These are phyloP conservation scores for Solanum sparsipilum DNA, from an alignment of 257 asterid genomes.

Conservation along the genomic window DNA sequence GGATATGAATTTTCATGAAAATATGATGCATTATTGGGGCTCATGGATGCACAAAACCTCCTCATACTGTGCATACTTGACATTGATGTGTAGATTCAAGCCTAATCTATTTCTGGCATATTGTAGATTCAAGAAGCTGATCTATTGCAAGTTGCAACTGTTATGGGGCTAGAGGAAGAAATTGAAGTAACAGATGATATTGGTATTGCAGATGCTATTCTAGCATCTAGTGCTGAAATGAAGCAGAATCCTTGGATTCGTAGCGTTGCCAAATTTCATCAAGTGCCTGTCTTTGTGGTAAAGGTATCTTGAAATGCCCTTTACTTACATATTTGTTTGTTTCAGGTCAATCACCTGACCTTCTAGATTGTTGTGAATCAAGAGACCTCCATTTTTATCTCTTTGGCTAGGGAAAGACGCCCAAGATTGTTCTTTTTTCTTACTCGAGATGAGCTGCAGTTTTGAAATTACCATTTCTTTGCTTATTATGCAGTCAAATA, in stretches of 20 bases:
- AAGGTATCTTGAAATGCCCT: slow-evolving; percentile 41
- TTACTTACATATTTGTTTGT: neutral
- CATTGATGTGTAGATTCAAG: neutral
- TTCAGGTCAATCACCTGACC: neutral
- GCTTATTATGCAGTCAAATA: slow-evolving; percentile 48
- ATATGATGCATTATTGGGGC: neutral
- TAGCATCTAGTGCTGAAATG: slow-evolving; percentile 67
- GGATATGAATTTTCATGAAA: neutral
- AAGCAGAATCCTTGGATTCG: slow-evolving; percentile 92
- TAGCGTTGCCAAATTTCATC: slow-evolving; percentile 82
- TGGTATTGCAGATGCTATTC: slow-evolving; percentile 74
- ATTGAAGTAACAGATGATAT: slow-evolving; percentile 69
- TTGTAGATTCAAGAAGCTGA: slow-evolving; percentile 88
- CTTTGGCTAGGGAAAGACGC: neutral
- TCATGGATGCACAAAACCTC: neutral
- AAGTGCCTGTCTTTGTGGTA: slow-evolving; percentile 72
- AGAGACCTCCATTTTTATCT: neutral
- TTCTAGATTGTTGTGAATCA: neutral
- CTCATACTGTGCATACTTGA: neutral
- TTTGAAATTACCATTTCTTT: neutral
- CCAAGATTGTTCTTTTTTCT: neutral
- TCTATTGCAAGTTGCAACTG: slow-evolving; percentile 75
- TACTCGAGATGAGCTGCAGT: neutral
- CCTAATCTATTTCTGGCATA: neutral
- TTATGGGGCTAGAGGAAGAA: slow-evolving; percentile 85